phyloP scores from a whole-genome alignment of 257 asterid genomes.

The Osmanthus fragrans region DNA sequence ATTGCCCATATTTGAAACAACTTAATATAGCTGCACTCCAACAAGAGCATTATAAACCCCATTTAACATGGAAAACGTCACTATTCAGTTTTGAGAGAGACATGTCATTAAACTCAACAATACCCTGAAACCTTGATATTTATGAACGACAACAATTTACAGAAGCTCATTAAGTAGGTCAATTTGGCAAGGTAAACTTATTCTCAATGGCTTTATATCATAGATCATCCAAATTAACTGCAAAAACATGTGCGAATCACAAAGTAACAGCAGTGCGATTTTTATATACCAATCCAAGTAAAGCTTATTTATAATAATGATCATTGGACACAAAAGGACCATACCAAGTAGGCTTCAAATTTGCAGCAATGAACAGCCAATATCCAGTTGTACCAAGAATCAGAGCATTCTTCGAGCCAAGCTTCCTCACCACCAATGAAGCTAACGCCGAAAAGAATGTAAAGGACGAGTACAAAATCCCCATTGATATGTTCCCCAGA shows the following conservation, averaged over 20 bases:
- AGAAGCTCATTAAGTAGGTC: neutral
- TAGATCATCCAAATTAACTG: neutral
- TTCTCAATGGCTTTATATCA: neutral
- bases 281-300: neutral
- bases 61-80: neutral
- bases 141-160: neutral
- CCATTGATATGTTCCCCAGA: constrained; percentile 84
- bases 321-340: neutral
- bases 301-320: constrained; percentile 25
- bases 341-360: constrained; percentile 93
- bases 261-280: neutral
- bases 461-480: constrained; percentile 85
- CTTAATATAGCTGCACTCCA: neutral
- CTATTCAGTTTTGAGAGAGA: neutral
- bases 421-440: constrained; percentile 75
- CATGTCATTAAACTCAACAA: neutral
- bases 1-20: neutral
- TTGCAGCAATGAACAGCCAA: constrained; percentile 90
- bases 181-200: neutral
- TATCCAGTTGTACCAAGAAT: constrained; percentile 89
- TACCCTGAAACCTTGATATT: neutral
- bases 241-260: neutral
- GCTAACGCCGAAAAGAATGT: constrained; percentile 72
- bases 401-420: constrained; percentile 87
- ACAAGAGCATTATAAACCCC: neutral